phyloP scores from a whole-genome alignment of 768 basidiomycete species.

The Nidularia sp. region DNA sequence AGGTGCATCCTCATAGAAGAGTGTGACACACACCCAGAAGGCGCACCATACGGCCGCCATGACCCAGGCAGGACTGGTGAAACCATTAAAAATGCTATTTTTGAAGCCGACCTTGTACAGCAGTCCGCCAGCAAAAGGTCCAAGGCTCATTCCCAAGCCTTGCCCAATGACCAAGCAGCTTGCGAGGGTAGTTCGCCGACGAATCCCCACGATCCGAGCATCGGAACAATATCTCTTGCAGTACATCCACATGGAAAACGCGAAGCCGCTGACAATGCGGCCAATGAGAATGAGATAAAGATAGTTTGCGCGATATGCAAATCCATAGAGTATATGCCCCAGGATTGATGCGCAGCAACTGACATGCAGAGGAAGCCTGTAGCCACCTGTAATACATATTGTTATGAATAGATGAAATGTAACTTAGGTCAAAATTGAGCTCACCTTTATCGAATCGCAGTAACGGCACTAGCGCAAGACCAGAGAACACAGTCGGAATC shows the following conservation, averaged over 20 bases:
- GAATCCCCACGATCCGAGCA: constrained; percentile 53
- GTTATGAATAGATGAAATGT: background rate
- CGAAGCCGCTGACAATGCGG: constrained; percentile 50
- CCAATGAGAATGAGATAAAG: constrained; percentile 62
- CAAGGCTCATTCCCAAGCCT: constrained; percentile 49
- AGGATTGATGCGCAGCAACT: constrained; percentile 42
- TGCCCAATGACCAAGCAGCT: constrained; percentile 58
- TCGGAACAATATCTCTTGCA: constrained; percentile 58
- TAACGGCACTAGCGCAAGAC: constrained; percentile 48
- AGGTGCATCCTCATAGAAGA: constrained; percentile 31
- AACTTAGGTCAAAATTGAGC: too few species aligned
- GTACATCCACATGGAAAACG: constrained; percentile 57
- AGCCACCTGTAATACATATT: constrained; percentile 33
- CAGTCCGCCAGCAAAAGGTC: constrained; percentile 53
- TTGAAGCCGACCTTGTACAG: constrained; percentile 50
- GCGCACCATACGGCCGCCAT: constrained; percentile 46
- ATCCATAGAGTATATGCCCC: constrained; percentile 50
- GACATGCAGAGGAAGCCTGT: constrained; percentile 45
- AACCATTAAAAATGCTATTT: constrained; percentile 53
- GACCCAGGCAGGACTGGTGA: constrained; percentile 54
- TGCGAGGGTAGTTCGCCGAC: constrained; percentile 50
- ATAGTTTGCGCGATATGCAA: constrained; percentile 49
- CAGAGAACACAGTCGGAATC: constrained; percentile 55
- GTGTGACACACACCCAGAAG: constrained; percentile 33
- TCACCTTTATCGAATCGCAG: constrained; percentile 49